These are phyloP conservation scores for Paspalum vaginatum DNA, from an alignment of 176 grass and related monocot species.

Conservation along the genomic window DNA sequence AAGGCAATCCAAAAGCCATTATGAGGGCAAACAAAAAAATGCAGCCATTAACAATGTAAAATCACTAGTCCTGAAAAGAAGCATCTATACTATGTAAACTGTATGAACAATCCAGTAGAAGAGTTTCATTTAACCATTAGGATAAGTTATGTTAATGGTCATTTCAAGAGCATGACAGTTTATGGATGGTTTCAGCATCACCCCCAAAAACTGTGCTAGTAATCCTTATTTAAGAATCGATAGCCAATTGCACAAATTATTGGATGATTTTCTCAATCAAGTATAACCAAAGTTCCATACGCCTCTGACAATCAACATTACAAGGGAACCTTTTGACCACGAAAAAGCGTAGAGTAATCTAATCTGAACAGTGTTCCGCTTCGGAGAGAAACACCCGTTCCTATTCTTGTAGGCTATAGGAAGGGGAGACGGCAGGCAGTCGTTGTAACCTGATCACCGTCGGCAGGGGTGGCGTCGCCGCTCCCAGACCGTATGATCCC, in stretches of 20 bases:
- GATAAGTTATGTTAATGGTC: not conserved
- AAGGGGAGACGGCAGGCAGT: not conserved
- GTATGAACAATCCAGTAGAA: not conserved
- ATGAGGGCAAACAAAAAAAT: not conserved
- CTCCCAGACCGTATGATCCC: constrained; percentile 69
- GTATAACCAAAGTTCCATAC: not conserved
- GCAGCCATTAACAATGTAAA: constrained; percentile 11
- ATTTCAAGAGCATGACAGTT: constrained; percentile 5
- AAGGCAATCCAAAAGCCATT: not conserved
- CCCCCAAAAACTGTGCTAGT: not conserved
- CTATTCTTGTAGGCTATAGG: too few species aligned
- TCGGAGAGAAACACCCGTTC: constrained; percentile 8
- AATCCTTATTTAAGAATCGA: constrained; percentile 17
- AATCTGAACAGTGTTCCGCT: not conserved
- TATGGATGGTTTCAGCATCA: not conserved
- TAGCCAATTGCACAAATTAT: constrained; percentile 9
- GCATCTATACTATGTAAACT: not conserved
- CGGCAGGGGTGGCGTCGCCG: constrained; percentile 57
- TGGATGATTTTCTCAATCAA: constrained; percentile 8
- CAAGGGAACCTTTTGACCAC: too few species aligned
- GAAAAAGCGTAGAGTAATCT: not conserved
- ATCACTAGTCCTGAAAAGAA: not conserved
- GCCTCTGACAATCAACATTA: not conserved
- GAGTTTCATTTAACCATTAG: not conserved
- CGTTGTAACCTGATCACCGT: constrained; percentile 76